These are phyloP conservation scores for Xerocomus brunneocitrinus DNA, from an alignment of 768 basidiomycete species.

Conservation along the genomic window DNA sequence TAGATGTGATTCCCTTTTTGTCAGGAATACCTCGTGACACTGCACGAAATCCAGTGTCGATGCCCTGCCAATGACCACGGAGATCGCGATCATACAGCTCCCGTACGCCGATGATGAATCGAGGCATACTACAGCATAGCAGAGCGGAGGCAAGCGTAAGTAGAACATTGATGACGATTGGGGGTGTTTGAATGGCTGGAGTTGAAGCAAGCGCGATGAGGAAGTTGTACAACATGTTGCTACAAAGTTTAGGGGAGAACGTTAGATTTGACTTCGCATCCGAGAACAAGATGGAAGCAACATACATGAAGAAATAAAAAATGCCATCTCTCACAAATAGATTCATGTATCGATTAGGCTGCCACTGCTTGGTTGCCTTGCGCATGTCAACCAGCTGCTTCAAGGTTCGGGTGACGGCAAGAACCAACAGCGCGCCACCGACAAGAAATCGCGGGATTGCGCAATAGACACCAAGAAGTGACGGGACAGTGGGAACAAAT, in stretches of 20 bases:
- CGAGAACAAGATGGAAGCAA: neutral
- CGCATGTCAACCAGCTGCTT: neutral
- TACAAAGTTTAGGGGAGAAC: neutral
- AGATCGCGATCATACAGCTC: slow-evolving; percentile 1
- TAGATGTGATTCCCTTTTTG: no score
- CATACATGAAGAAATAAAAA: slow-evolving; percentile 10
- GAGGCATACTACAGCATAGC: neutral
- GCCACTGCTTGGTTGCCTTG: no score
- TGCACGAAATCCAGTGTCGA: neutral
- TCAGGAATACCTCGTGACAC: no score
- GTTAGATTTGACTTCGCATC: no score
- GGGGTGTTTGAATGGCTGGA: neutral
- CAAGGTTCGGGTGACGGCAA: neutral
- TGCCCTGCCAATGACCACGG: neutral
- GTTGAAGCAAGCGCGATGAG: neutral
- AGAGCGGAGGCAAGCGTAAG: neutral
- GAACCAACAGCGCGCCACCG: neutral
- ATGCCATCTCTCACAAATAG: slow-evolving; percentile 1
- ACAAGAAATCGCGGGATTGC: neutral
- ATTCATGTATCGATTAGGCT: no score
- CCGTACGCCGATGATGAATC: neutral
- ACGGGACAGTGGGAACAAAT: neutral
- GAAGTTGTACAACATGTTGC: neutral
- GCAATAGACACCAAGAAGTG: neutral
- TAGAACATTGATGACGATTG: neutral